phyloP scores from a whole-genome alignment of 257 asterid species.

The Linaria vulgaris region DNA sequence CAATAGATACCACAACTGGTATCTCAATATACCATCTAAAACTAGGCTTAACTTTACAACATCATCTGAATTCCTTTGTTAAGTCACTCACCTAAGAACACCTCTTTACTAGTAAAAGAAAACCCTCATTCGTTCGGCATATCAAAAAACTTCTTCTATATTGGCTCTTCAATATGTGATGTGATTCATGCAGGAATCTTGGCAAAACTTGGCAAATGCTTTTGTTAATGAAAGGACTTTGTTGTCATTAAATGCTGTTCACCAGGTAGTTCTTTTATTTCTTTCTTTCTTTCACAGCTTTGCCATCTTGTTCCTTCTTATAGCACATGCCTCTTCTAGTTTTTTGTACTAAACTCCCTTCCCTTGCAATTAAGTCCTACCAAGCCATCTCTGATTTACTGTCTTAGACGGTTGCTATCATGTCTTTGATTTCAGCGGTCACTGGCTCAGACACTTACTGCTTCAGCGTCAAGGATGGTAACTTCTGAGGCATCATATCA shows the following conservation, averaged over 20 bases:
- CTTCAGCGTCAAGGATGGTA: constrained; percentile 75
- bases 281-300: neutral
- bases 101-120: neutral
- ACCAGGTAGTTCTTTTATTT: constrained; percentile 60
- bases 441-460: constrained; percentile 80
- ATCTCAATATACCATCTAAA: neutral
- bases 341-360: constrained; percentile 1
- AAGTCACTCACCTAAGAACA: neutral
- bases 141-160: neutral
- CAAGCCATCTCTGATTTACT: neutral
- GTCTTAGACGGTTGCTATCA: constrained; percentile 12
- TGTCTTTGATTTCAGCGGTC: constrained; percentile 67
- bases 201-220: constrained; percentile 75
- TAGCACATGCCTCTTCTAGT: neutral
- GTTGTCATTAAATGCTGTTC: constrained; percentile 62
- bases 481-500: constrained; percentile 55
- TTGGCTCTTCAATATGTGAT: constrained; percentile 21
- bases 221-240: constrained; percentile 70
- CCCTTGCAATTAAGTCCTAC: constrained; percentile 12
- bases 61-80: neutral
- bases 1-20: too few species aligned
- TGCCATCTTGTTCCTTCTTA: neutral
- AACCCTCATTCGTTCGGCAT: neutral
- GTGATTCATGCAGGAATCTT: constrained; percentile 62
- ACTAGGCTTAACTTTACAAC: neutral